Evolutionary conservation across 495 filamentous ascomycete species (phyloP).

Genomic region (Penicillium silybi): DNA sequence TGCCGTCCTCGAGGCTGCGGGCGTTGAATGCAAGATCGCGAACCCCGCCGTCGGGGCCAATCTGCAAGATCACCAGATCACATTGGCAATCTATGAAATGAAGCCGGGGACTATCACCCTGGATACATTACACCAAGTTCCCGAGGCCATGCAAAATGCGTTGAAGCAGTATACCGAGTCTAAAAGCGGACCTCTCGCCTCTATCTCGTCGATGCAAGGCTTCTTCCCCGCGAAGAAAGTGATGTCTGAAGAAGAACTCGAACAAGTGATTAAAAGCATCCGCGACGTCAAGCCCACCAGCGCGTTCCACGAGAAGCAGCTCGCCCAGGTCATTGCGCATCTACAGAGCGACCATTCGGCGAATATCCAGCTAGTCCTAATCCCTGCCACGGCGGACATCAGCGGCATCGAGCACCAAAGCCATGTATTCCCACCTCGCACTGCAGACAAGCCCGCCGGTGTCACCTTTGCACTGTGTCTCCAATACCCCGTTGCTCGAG

Average conservation of each 20-base stretch:
- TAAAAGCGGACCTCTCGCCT: conserved; percentile 11
- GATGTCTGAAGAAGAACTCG: conserved; percentile 20
- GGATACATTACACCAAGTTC: conserved; percentile 27
- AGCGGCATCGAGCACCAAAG: conserved; percentile 20
- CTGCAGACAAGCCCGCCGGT: conserved; percentile 12
- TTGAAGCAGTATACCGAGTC: conserved; percentile 18
- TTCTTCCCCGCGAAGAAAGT: conserved; percentile 22
- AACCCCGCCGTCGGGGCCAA: conserved; percentile 43
- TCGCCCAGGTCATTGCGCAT: conserved; percentile 20
- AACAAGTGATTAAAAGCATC: conserved; percentile 17
- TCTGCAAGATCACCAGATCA: conserved; percentile 42
- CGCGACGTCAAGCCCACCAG: conserved; percentile 13
- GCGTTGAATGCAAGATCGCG: conserved; percentile 34
- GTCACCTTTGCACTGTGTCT: conserved; percentile 18
- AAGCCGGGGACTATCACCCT: conserved; percentile 30
- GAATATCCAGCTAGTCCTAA: conserved; percentile 22
- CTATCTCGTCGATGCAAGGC: conserved; percentile 16
- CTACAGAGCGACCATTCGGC: conserved; percentile 21
- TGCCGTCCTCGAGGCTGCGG: conserved; percentile 21
- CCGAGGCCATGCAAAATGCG: conserved; percentile 22
- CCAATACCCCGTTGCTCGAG: conserved; percentile 46
- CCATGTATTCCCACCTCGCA: conserved; percentile 3
- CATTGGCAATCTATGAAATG: conserved; percentile 19
- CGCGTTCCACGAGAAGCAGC: conserved; percentile 24
- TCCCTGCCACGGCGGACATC: conserved; percentile 13